These are phyloP conservation scores for Canavalia ensiformis DNA, from an alignment of 306 rosid genomes.

Conservation along the genomic window DNA sequence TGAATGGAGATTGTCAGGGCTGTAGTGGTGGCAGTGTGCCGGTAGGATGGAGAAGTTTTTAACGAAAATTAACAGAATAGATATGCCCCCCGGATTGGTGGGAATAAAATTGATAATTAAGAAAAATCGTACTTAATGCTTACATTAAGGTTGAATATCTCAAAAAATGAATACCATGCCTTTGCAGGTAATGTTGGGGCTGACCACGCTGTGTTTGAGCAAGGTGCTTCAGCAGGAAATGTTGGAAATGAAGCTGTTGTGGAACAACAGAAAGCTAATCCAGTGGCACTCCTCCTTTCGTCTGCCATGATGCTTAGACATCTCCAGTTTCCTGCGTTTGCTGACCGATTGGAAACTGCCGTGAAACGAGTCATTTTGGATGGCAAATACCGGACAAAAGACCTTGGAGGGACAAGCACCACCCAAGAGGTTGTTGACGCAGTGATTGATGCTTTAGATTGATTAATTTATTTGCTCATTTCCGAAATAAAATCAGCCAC, in stretches of 20 bases:
- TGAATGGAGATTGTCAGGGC: no score
- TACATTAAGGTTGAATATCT: constrained; percentile 7
- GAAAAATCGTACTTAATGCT: neutral
- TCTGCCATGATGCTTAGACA: constrained; percentile 99
- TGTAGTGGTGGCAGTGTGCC: no score
- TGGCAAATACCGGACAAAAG: constrained; percentile 79
- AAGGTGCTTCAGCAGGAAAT: constrained; percentile 98
- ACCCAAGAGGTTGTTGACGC: constrained; percentile 92
- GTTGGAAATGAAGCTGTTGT: constrained; percentile 73
- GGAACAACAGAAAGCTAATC: constrained; percentile 83
- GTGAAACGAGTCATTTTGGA: constrained; percentile 77
- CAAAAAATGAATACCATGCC: constrained; percentile 21
- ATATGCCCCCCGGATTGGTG: neutral
- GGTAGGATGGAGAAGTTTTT: neutral
- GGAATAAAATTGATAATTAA: neutral
- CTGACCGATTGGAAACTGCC: constrained; percentile 88
- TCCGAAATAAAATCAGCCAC: constrained; percentile 28
- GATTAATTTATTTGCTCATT: constrained; percentile 44
- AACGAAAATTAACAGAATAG: neutral
- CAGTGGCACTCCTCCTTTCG: constrained; percentile 90
- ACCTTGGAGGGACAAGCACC: constrained; percentile 86
- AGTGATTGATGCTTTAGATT: constrained; percentile 71
- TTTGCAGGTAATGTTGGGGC: constrained; percentile 93
- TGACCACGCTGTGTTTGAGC: constrained; percentile 91
- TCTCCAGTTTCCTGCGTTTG: constrained; percentile 91